Base-by-base conservation (phyloP, 2,329 filamentous ascomycete genomes). In the Colletotrichum sp. region DNA sequence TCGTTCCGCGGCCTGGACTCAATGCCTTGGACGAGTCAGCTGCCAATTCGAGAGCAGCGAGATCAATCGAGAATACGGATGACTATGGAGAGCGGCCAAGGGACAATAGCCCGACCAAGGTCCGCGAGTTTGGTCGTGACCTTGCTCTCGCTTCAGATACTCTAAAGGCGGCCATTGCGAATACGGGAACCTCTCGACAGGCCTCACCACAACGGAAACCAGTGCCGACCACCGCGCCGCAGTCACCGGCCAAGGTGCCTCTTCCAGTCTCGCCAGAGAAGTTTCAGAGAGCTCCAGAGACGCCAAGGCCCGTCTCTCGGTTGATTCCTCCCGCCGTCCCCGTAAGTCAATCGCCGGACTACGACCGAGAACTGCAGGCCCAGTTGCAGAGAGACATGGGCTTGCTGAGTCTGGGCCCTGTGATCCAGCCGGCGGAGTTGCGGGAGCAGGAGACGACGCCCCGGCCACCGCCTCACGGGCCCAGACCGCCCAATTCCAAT, bases 1-100 rank as follows among this genome's bases (percentile, higher is more conserved):
- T 91, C 2, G 81, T 90, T 9, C 86, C 86, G 62, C 87, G 92
- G 63, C 89, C 89, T 0, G 93, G 93, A 5, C 87, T 92, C 18
- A 90, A 94, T 79, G 89, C 92, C 0, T 92, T 98, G 92, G 96
- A 95, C 79, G 95, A 96, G 76, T 93, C 94, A 36, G 94, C 93
- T 15, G 93, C 94, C 21, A 98, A 98, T 83, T 92, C 94, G 21
- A 91, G 96, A 74, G 89, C 91, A 39, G 87, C 91, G 15, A 86
- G 88, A 62, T 87, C 89, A 3, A 82, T 88, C 18, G 90, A 92
- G 30, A 85, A 82, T 16, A 81, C 84, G 18, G 87, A 87, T 26
- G 88, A 91, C 79, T 90, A 89, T 65, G 89, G 87, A 59, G 90
- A 92, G 77, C 86, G 85, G 65, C 86, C 87, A 57, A 85, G 90